Evolutionary conservation across 371 early-diverging fungal species (phyloP).

Genomic region (Syncephalis plumigaleata): DNA sequence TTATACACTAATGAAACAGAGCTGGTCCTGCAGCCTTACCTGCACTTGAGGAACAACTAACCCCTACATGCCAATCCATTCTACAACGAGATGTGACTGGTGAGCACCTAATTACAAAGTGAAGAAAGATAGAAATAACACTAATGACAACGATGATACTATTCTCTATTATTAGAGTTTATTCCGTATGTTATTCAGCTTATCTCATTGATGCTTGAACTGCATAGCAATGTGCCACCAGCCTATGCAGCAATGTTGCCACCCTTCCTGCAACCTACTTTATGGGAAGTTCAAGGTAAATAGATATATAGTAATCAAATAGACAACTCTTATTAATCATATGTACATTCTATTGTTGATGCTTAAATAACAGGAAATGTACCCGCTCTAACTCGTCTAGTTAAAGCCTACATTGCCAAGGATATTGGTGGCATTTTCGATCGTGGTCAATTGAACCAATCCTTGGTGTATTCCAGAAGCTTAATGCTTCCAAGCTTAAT

Average conservation of each 20-base stretch:
- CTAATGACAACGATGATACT: too few relatives aligned
- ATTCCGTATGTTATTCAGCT: conserved; percentile 94
- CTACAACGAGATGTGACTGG: conserved; percentile 67
- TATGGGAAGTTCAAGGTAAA: conserved; percentile 74
- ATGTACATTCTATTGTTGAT: background rate
- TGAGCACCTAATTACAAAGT: conserved; percentile 2
- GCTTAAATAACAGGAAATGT: conserved; percentile 77
- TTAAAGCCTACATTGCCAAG: conserved; percentile 67
- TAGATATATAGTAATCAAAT: background rate
- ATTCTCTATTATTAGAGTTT: conserved; percentile 64
- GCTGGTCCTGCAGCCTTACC: conserved; percentile 38
- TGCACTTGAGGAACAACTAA: conserved; percentile 58
- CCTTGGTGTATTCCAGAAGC: conserved; percentile 87
- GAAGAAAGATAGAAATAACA: background rate
- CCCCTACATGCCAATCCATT: conserved; percentile 72
- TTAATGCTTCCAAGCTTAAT: conserved; percentile 66
- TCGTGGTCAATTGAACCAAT: conserved; percentile 57
- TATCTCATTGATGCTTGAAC: conserved; percentile 63
- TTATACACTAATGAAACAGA: too few relatives aligned
- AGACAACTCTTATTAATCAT: background rate
- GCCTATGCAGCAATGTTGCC: conserved; percentile 52
- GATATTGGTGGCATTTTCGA: conserved; percentile 40
- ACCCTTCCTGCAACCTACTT: conserved; percentile 60
- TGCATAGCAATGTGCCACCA: conserved; percentile 51
- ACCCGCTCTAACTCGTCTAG: conserved; percentile 77